These are phyloP conservation scores for Podaxis carcinomalis DNA, from an alignment of 768 basidiomycete species.

Conservation along the genomic window DNA sequence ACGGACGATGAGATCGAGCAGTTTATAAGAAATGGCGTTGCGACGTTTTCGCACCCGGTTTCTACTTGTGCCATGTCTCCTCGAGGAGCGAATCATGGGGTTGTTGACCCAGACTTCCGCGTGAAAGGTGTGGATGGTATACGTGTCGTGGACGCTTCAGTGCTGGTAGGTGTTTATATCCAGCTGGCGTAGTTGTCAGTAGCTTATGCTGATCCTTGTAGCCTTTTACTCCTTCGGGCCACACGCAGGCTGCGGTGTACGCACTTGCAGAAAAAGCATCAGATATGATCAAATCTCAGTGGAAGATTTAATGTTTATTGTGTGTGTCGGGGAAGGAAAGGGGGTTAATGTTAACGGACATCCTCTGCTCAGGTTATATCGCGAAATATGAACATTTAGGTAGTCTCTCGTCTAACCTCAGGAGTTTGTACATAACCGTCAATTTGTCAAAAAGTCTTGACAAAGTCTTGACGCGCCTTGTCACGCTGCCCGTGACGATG, in stretches of 20 bases:
- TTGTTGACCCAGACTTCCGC: constrained; percentile 28
- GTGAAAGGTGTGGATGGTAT: constrained; percentile 28
- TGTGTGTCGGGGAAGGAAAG: background rate
- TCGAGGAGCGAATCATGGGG: constrained; percentile 19
- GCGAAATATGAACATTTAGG: too few species aligned
- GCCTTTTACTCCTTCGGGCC: constrained; percentile 22
- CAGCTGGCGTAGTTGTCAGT: background rate
- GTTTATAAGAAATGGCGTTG: constrained; percentile 14
- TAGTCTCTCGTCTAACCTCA: too few species aligned
- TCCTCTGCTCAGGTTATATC: too few species aligned
- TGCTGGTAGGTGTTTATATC: constrained; percentile 19
- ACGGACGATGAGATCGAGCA: constrained; percentile 21
- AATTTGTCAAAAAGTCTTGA: too few species aligned
- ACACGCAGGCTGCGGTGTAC: constrained; percentile 27
- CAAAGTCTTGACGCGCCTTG: too few species aligned
- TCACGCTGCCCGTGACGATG: too few species aligned
- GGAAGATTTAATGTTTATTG: constrained; percentile 2
- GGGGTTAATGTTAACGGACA: background rate
- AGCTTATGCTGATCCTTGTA: background rate
- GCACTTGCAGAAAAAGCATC: constrained; percentile 27
- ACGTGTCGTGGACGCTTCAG: constrained; percentile 31
- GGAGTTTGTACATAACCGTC: too few species aligned
- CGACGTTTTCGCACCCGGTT: constrained; percentile 23
- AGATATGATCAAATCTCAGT: constrained; percentile 23
- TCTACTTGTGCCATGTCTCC: constrained; percentile 26